Evolutionary conservation across 768 basidiomycete species (phyloP), one percentile per base, ranked within the genome.

Genomic region (Boletus rubropictus): DNA sequence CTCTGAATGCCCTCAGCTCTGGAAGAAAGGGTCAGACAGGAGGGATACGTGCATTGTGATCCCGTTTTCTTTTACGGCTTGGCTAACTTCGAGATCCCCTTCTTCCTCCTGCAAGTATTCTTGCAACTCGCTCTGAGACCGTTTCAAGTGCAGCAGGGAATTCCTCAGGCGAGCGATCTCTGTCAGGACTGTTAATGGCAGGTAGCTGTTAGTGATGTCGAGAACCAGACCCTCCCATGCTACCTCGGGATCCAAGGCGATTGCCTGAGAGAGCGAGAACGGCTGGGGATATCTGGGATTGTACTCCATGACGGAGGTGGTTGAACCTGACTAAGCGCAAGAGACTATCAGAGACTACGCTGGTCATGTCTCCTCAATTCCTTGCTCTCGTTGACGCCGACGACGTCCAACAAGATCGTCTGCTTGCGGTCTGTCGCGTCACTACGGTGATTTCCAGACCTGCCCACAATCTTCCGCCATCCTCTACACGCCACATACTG

Each of bases 141-240:
- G 69, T 46, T 66, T 68, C 41, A 92, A 67, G 53, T 79, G 84
- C 29, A 60, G 55, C 41, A 92, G 61, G 9, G 89, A 91, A 57
- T 87, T 80, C 54, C 81, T 77, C 11, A 91, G 71, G 46, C 89
- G 81, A 28, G 80, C 62, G 39, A 91, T 88, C 64, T 92, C 89
- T 90, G 49, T 47, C 31, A 21, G 34, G 15, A 25, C 17, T 45
- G 32, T 50, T 15, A 47, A 48, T 18, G 15, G 36, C 34, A 8
- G 33, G 25, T 22, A 46, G 45, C 29, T 45, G 32, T 38, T 12
- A 36, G 27, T 18, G 21, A 39, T 43, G 10, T 29, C 34, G 7
- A 36, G 25, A 25, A 38, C 21, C 54, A 53, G 44, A 88, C 89
- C 89, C 77, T 87, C 82, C 39, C 77, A 78, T 45, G 89, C 84